phyloP scores from a whole-genome alignment of 106 monocot species.

The Iris macrosiphon region DNA sequence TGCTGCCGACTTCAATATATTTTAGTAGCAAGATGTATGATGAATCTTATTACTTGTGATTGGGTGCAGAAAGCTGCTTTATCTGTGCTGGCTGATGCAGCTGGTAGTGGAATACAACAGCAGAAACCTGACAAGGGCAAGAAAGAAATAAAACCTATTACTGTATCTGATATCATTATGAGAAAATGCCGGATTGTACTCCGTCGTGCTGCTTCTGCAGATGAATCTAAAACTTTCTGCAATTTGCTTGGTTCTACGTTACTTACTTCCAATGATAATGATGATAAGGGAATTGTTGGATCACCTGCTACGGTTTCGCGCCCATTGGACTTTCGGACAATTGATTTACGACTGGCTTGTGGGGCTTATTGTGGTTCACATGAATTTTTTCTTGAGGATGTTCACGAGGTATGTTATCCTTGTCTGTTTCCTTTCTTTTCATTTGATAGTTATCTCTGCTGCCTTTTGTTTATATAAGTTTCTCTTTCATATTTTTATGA shows the following conservation, averaged over 20 bases:
- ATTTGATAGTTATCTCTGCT: neutral
- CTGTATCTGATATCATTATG: conserved; percentile 76
- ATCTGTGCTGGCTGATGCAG: conserved; percentile 50
- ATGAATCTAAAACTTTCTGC: conserved; percentile 82
- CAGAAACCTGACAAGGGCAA: conserved; percentile 36
- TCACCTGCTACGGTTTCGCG: conserved; percentile 87
- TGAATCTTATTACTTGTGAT: neutral
- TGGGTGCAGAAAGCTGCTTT: conserved; percentile 87
- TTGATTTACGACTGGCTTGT: conserved; percentile 74
- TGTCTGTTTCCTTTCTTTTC: neutral
- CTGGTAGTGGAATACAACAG: conserved; percentile 31
- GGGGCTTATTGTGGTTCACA: conserved; percentile 83
- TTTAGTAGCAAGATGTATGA: too few species aligned
- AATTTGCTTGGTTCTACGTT: conserved; percentile 78
- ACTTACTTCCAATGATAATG: conserved; percentile 67
- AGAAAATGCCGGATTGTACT: conserved; percentile 78
- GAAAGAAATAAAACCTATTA: conserved; percentile 35
- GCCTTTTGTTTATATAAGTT: neutral
- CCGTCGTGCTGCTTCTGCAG: conserved; percentile 53
- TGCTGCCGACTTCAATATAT: too few species aligned
- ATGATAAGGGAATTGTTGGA: conserved; percentile 90
- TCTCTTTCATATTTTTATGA: neutral
- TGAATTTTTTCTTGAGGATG: conserved; percentile 87
- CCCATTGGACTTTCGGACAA: conserved; percentile 87
- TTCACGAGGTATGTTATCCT: conserved; percentile 54